Evolutionary conservation across 352 stramenopile genomes (phyloP).

Genomic region (Thalassiosira livingstoniorum): DNA sequence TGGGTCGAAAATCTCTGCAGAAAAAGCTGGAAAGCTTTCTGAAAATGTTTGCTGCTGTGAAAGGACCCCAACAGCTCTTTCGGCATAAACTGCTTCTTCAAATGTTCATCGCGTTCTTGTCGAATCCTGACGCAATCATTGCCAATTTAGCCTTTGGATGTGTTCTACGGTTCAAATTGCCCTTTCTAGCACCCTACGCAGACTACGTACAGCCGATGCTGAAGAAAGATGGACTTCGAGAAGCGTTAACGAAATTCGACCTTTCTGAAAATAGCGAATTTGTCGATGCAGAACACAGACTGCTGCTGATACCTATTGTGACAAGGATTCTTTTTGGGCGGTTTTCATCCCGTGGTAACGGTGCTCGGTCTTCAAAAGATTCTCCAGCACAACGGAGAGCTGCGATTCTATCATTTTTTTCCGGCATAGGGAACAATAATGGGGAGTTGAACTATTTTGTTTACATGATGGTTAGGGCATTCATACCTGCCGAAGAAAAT

Average conservation of each 20-base stretch:
- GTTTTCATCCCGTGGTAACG: conserved; percentile 64
- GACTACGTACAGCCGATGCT: conserved; percentile 74
- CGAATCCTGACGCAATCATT: conserved; percentile 72
- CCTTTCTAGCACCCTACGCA: conserved; percentile 73
- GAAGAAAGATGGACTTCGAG: conserved; percentile 76
- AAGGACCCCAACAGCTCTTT: conserved; percentile 83
- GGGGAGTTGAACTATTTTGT: conserved; percentile 81
- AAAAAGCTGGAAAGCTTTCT: conserved; percentile 78
- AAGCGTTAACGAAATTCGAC: conserved; percentile 80
- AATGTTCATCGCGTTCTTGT: conserved; percentile 78
- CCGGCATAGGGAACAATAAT: conserved; percentile 67
- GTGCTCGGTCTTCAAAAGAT: conserved; percentile 79
- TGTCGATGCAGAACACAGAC: conserved; percentile 71
- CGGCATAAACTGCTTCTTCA: conserved; percentile 74
- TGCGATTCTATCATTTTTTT: conserved; percentile 85
- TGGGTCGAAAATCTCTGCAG: conserved; percentile 68
- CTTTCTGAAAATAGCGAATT: conserved; percentile 61
- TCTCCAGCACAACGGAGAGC: conserved; percentile 72
- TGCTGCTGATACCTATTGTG: conserved; percentile 73
- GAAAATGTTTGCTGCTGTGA: conserved; percentile 80
- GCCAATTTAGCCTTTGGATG: conserved; percentile 75
- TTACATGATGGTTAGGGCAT: conserved; percentile 82
- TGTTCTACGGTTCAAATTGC: conserved; percentile 79
- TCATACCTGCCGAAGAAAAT: conserved; percentile 65
- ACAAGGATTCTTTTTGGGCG: conserved; percentile 85